Evolutionary conservation across 768 basidiomycete genomes (phyloP).

Genomic region (Fomitopsis serialis): DNA sequence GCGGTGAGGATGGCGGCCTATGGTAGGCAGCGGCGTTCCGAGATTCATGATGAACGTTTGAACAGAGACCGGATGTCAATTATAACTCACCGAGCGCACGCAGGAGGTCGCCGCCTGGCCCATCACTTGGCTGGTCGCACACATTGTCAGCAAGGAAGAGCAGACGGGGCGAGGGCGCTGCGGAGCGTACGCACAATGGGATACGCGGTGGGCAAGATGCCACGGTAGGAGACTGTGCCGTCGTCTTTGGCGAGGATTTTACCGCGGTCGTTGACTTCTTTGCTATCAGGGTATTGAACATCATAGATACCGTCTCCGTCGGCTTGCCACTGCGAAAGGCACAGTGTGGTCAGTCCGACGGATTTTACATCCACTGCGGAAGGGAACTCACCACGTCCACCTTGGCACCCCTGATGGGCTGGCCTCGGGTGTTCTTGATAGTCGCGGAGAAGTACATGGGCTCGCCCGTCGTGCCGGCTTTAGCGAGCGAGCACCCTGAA

Average conservation of each 20-base stretch:
- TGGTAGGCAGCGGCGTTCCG: no score
- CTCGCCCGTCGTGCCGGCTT: conserved; percentile 25
- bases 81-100: conserved; percentile 17
- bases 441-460: conserved; percentile 30
- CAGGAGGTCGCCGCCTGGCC: conserved; percentile 25
- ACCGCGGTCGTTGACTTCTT: conserved; percentile 26
- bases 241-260: conserved; percentile 25
- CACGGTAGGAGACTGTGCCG: conserved; percentile 26
- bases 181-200: conserved; percentile 29
- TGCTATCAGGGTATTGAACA: conserved; percentile 25
- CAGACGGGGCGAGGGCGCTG: not conserved
- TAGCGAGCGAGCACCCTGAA: conserved; percentile 21
- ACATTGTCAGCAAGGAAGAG: not conserved
- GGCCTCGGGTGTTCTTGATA: conserved; percentile 30
- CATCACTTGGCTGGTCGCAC: conserved; percentile 22
- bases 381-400: conserved; percentile 27
- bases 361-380: not conserved
- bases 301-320: conserved; percentile 34
- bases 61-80: not conserved
- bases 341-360: not conserved
- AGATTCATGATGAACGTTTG: not conserved
- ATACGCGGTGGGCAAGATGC: conserved; percentile 28
- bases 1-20: conserved; percentile 28
- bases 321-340: conserved; percentile 30
- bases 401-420: conserved; percentile 25